Conservation (phyloP, 1,284 basidiomycete genomes). For the Tetrapyrgos nigripes region DNA sequence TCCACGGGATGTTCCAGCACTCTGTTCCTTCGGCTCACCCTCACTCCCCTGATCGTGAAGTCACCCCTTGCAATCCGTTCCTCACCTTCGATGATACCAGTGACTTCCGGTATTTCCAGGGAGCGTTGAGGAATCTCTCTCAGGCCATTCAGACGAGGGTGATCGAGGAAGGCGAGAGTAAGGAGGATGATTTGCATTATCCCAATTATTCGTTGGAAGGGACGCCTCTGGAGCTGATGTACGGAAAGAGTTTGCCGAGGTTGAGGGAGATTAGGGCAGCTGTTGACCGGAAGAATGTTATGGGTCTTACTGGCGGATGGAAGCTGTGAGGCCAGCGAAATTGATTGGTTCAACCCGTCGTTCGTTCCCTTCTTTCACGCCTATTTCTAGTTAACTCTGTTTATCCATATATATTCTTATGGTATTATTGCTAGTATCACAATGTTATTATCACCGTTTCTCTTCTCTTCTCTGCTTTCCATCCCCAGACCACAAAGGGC, state of each 20-base stretch:
- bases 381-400: no score
- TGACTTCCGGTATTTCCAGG: not conserved
- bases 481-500: no score
- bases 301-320: constrained; percentile 7
- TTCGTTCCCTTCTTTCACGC: no score
- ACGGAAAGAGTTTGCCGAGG: not conserved
- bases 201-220: not conserved
- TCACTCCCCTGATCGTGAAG: not conserved
- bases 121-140: not conserved
- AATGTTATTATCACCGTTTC: no score
- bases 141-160: not conserved
- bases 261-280: not conserved
- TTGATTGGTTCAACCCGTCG: no score
- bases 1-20: not conserved
- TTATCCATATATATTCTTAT: no score
- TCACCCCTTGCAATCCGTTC: not conserved
- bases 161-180: not conserved
- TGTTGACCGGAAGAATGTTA: not conserved
- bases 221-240: not conserved
- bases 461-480: no score
- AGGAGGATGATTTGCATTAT: not conserved
- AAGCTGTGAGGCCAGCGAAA: constrained; percentile 21
- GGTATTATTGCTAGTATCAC: no score
- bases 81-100: not conserved
- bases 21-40: not conserved